A percentile compares a stretch with the other conserved stretches of the same genome.
phyloP scores from a whole-genome alignment of 148 eudicot species.

The Simmondsia chinensis region DNA sequence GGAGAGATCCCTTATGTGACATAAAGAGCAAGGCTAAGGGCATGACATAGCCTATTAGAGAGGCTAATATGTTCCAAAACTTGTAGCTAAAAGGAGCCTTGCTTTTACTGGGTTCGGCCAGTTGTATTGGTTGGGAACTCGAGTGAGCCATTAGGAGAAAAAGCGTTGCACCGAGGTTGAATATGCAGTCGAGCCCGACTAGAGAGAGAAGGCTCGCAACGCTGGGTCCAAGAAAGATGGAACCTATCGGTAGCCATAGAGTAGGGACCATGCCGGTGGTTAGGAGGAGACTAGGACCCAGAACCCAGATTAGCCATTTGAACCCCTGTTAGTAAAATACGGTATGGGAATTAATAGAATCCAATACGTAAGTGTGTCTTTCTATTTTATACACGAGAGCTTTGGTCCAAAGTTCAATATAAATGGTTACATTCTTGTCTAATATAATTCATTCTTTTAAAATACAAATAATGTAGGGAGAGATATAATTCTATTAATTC shows the following conservation, averaged over 20 bases:
- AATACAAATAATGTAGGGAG: no score
- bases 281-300: constrained; percentile 78
- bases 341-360: no score
- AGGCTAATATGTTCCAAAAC: constrained; percentile 84
- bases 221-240: constrained; percentile 83
- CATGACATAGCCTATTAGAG: constrained; percentile 41
- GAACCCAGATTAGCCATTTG: constrained; percentile 84
- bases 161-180: constrained; percentile 80
- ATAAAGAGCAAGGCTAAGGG: constrained; percentile 47
- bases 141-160: constrained; percentile 95
- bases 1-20: constrained; percentile 58
- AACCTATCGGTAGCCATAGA: constrained; percentile 84
- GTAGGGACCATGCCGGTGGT: constrained; percentile 93
- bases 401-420: no score
- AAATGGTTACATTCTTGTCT: no score
- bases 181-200: constrained; percentile 85
- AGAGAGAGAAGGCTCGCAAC: constrained; percentile 81
- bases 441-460: no score
- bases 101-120: constrained; percentile 31
- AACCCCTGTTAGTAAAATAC: no score
- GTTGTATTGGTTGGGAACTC: constrained; percentile 54
- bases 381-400: no score
- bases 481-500: no score
- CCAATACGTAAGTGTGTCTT: no score
- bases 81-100: constrained; percentile 56